Evolutionary conservation across 805 yeast species (phyloP).

Genomic region (Candida silvicultrix): DNA sequence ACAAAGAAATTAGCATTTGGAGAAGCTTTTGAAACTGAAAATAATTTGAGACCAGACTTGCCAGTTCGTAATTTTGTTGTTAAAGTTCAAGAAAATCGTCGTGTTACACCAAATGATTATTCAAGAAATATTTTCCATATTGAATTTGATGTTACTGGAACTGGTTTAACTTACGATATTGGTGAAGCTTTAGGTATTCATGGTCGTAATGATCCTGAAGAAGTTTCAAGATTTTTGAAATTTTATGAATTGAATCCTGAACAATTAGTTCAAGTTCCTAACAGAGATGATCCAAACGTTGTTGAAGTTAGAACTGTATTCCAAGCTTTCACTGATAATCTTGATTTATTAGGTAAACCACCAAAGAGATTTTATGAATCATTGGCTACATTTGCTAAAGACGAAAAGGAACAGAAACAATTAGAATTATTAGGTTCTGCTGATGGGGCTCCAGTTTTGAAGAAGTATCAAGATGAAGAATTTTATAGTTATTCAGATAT

Average conservation of each 20-base stretch:
- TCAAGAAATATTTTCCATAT: constrained; percentile 95
- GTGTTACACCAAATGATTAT: constrained; percentile 86
- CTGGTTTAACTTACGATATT: constrained; percentile 85
- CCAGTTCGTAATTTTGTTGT: constrained; percentile 81
- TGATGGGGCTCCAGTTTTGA: constrained; percentile 80
- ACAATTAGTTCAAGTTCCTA: constrained; percentile 63
- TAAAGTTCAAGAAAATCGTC: constrained; percentile 84
- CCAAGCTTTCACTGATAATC: constrained; percentile 72
- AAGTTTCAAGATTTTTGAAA: constrained; percentile 62
- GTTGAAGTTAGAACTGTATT: constrained; percentile 73
- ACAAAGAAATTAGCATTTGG: constrained; percentile 71
- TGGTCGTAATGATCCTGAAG: constrained; percentile 68
- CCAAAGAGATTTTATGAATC: constrained; percentile 91
- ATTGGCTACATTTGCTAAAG: constrained; percentile 65
- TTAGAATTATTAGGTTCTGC: constrained; percentile 63
- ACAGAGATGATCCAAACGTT: constrained; percentile 51
- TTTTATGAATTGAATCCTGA: constrained; percentile 69
- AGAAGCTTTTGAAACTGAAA: constrained; percentile 63
- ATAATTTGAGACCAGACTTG: constrained; percentile 78
- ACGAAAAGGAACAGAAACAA: constrained; percentile 56
- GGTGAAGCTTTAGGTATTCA: constrained; percentile 97
- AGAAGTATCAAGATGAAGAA: constrained; percentile 79
- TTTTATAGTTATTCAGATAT: constrained; percentile 78
- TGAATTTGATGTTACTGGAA: constrained; percentile 86
- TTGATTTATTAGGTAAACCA: constrained; percentile 92